Evolutionary conservation across 805 yeast species (phyloP), one percentile per base, ranked within the genome.

Genomic region (Tetrapisispora iriomotensis): DNA sequence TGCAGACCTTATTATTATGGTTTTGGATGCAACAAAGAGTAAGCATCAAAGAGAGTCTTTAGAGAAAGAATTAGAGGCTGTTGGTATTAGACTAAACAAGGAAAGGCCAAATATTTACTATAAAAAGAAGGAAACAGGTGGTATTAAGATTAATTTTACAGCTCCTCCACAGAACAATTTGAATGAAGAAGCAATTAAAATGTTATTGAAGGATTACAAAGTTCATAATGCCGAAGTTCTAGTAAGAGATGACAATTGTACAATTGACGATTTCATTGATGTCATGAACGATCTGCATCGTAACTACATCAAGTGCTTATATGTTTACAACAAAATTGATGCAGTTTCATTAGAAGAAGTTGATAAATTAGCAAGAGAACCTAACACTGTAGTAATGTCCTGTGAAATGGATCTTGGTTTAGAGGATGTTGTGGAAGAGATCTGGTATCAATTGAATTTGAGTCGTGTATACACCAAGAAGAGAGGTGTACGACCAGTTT

Each of bases 321-420:
- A 92, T 54, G 95, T 85, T 19, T 92, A 87, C 69, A 90, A 92
- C 69, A 90, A 90, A 71, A 76, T 90, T 34, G 98, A 90, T 59
- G 90, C 96, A 0, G 96, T 90, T 10, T 84, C 96, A 2, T 65
- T 90, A 37, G 97, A 90, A 59, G 98, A 90, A 58, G 85, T 86
- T 37, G 96, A 92, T 60, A 67, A 95, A 40, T 70, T 90, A 42
- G 97, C 97, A 1, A 73, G 95, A 48, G 83, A 79, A 53, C 96
- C 96, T 31, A 79, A 90, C 60, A 87, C 97, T 0, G 87, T 79
- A 40, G 97, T 90, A 23, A 85, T 88, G 77, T 83, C 95, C 20
- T 94, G 96, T 60, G 94, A 84, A 55, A 65, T 82, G 66, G 87
- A 80, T 40, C 67, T 92, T 33, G 96, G 97, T 1, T 67, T 90